Evolutionary conservation across 2,329 filamentous ascomycete species (phyloP), one percentile per base, ranked within the genome.

Genomic region (Paramyrothecium sp.): DNA sequence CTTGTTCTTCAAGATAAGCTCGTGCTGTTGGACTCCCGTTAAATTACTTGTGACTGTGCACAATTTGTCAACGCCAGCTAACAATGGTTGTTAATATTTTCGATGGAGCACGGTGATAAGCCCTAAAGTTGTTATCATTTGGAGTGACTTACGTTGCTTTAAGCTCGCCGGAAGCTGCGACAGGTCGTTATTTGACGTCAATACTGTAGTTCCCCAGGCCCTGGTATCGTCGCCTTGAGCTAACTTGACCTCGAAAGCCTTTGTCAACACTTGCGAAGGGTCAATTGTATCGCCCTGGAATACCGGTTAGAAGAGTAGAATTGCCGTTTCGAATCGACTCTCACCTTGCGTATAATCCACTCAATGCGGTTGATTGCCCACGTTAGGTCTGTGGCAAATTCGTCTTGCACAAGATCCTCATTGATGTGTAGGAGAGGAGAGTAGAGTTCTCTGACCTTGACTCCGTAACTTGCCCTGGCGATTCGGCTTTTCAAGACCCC

Each of bases 301-400:
- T n/a, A n/a, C n/a, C n/a, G n/a, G n/a, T n/a, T n/a, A 38, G 16
- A 10, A 10, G 16, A 16, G 8, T 10, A 16, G 33, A 16, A 23
- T 19, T 13, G 34, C 16, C 16, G 22, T 3, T 22, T 44, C n/a
- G 21, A 53, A 20, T n/a, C n/a, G n/a, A n/a, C n/a, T n/a, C 10
- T 22, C 23, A 73, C 71, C 67, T 75, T 78, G 30, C 63, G 69
- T 21, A 78, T 76, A 11, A 77, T 58, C 76, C 75, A 78, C 50
- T 78, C 67, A 46, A 79, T 75, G 57, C 78, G 74, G 54, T 73
- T 71, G 30, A 74, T 65, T 2, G 72, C 77, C 63, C 75, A 79
- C 33, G 66, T 65, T 60, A 74, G 68, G 20, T 67, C 63, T 4
- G 60, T 63, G 48, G 72, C 68, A 34, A 67, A 71, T 2, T 62